A percentile compares a stretch with the other conserved stretches of the same genome.
Evolutionary conservation across 1,284 basidiomycete genomes (phyloP).

Genomic region (Cryptococcus hybrid): DNA sequence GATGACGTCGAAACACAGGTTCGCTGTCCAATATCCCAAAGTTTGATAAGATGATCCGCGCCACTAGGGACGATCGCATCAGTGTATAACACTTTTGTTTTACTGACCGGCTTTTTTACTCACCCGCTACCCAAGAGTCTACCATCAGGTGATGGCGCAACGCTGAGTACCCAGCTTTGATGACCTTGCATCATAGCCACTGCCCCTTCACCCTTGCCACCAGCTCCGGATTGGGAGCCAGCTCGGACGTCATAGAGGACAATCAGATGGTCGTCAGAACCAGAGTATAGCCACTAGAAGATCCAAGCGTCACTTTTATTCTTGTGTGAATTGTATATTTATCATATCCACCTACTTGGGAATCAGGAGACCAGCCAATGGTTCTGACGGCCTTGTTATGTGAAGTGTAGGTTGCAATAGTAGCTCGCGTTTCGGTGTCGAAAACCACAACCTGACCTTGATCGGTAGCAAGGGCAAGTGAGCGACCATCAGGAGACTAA

Average conservation of each 20-base stretch:
- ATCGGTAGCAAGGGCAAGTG: conserved; percentile 73
- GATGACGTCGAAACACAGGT: conserved; percentile 72
- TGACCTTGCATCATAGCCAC: conserved; percentile 80
- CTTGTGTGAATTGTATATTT: too few relatives aligned
- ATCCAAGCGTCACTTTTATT: neutral
- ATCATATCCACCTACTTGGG: conserved; percentile 52
- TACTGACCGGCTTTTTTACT: conserved; percentile 29
- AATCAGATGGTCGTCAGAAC: conserved; percentile 82
- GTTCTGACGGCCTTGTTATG: conserved; percentile 83
- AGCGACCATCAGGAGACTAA: conserved; percentile 78
- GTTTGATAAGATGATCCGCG: conserved; percentile 80
- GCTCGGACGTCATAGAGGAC: conserved; percentile 74
- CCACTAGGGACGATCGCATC: conserved; percentile 12
- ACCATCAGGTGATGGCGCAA: conserved; percentile 74
- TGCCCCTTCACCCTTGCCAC: conserved; percentile 62
- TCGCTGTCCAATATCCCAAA: conserved; percentile 80
- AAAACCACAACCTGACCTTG: conserved; percentile 77
- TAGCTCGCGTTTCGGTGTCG: conserved; percentile 64
- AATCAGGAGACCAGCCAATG: conserved; percentile 78
- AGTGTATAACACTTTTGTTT: neutral
- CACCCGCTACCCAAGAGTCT: conserved; percentile 75
- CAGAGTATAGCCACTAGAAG: conserved; percentile 70
- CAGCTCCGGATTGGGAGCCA: conserved; percentile 27
- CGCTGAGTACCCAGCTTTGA: conserved; percentile 78
- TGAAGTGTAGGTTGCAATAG: conserved; percentile 69